Percentiles rank a stretch among this genome's conserved stretches.
Evolutionary conservation across 805 yeast genomes (phyloP).

Genomic region (Pichia kluyveri): DNA sequence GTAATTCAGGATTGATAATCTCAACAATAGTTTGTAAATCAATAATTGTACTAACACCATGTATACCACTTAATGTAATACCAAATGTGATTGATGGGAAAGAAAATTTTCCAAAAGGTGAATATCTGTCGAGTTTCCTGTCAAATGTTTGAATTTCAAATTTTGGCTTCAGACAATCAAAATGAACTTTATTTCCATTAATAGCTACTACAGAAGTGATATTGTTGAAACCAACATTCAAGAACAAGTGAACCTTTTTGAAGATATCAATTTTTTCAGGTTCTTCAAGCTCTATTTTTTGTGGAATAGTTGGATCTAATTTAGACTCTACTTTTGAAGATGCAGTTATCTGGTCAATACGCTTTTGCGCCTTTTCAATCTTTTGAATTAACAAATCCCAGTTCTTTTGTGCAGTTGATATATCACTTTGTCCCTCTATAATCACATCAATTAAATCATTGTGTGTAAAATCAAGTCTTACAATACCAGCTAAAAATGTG

Average conservation of each 20-base stretch:
- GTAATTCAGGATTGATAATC: conserved; percentile 31
- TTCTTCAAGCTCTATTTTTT: not conserved
- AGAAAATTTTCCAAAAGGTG: conserved; percentile 30
- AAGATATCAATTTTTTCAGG: not conserved
- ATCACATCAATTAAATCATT: conserved; percentile 7
- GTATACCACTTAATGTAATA: conserved; percentile 24
- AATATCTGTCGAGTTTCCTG: conserved; percentile 7
- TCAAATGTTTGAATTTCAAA: conserved; percentile 14
- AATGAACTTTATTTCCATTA: conserved; percentile 11
- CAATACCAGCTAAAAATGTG: not conserved
- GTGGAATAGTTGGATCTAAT: not conserved
- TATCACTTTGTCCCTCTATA: conserved; percentile 4
- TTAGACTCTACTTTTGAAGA: not conserved
- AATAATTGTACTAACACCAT: conserved; percentile 31
- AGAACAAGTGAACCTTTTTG: not conserved
- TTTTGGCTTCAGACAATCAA: conserved; percentile 8
- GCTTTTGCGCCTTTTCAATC: not conserved
- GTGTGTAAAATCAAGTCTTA: conserved; percentile 8
- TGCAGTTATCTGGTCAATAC: not conserved
- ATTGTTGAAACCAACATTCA: conserved; percentile 4
- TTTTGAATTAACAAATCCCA: not conserved
- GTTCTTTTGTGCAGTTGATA: not conserved
- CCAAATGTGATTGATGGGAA: conserved; percentile 36
- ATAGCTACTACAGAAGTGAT: not conserved
- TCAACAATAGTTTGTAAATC: conserved; percentile 40